phyloP scores from a whole-genome alignment of 2,329 filamentous ascomycete genomes.

The Colletotrichum echinochloae region DNA sequence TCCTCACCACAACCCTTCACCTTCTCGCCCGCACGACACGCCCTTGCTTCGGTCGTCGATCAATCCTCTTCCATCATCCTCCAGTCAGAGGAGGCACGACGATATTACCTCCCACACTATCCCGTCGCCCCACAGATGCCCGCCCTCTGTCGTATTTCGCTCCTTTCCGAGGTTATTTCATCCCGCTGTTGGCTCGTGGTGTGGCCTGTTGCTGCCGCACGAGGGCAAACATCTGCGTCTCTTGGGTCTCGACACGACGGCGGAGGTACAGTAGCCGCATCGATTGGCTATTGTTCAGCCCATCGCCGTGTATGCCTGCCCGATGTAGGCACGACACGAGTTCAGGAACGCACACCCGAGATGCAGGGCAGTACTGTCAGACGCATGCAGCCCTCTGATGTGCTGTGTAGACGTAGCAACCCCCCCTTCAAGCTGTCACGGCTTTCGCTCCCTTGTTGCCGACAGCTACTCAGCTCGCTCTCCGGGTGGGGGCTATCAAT shows the following conservation, averaged over 20 bases:
- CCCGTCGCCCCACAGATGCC: background rate
- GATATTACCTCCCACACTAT: conserved; percentile 28
- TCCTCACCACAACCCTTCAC: conserved; percentile 9
- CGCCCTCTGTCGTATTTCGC: conserved; percentile 18
- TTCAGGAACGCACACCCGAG: conserved; percentile 30
- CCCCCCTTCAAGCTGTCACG: background rate
- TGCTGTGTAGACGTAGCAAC: background rate
- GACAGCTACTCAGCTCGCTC: conserved; percentile 24
- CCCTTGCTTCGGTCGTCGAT: background rate
- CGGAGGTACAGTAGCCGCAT: background rate
- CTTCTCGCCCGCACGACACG: background rate
- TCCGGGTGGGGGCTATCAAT: conserved; percentile 2
- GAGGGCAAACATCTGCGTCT: conserved; percentile 3
- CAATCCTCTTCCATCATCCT: conserved; percentile 4
- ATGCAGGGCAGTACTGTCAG: conserved; percentile 17
- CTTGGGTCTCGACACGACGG: background rate
- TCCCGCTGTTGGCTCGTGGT: conserved; percentile 6
- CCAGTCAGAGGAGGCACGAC: conserved; percentile 3
- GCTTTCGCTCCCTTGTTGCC: conserved; percentile 35
- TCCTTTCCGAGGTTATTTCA: conserved; percentile 28
- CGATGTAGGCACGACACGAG: background rate
- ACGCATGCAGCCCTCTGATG: conserved; percentile 32
- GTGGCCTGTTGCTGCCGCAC: conserved; percentile 27
- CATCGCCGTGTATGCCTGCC: background rate
- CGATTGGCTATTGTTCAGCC: background rate